Conservation (phyloP, 257 asterid species). For the Cinchona pubescens region DNA sequence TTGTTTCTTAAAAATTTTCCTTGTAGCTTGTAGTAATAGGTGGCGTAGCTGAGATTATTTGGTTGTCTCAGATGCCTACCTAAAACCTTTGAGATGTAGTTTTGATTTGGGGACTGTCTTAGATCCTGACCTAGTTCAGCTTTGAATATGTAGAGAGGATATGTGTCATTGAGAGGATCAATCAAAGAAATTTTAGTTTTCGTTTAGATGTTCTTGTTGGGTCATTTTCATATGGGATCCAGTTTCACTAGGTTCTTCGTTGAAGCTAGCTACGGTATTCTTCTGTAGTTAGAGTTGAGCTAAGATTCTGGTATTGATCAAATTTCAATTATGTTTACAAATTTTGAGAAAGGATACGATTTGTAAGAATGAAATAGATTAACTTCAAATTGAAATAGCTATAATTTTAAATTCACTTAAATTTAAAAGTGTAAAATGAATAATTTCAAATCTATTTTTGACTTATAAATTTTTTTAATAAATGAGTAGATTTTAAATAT, state of each 20-base stretch:
- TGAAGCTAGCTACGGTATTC: neutral
- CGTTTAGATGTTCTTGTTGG: neutral
- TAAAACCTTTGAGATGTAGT: conserved; percentile 38
- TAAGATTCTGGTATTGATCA: too few species aligned
- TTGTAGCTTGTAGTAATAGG: conserved; percentile 39
- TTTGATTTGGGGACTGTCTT: conserved; percentile 37
- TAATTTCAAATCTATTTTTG: too few species aligned
- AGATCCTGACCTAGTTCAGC: conserved; percentile 16
- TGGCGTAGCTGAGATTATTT: conserved; percentile 41
- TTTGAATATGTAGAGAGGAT: conserved; percentile 26
- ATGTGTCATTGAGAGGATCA: conserved; percentile 14
- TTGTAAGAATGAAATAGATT: too few species aligned
- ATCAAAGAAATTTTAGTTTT: conserved; percentile 17
- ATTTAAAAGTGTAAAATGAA: too few species aligned
- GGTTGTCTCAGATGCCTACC: conserved; percentile 40
- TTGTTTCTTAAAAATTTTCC: conserved; percentile 21
- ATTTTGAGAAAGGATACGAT: too few species aligned
- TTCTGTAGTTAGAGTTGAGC: too few species aligned
- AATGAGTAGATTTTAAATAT: too few species aligned
- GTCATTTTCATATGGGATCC: neutral
- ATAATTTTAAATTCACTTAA: too few species aligned
- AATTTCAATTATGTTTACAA: too few species aligned
- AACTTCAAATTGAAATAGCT: too few species aligned
- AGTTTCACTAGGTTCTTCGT: neutral
- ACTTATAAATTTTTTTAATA: too few species aligned